Evolutionary conservation across 176 grass and related monocot genomes (phyloP), one percentile per base, ranked within the genome.

Genomic region (Poa annua): DNA sequence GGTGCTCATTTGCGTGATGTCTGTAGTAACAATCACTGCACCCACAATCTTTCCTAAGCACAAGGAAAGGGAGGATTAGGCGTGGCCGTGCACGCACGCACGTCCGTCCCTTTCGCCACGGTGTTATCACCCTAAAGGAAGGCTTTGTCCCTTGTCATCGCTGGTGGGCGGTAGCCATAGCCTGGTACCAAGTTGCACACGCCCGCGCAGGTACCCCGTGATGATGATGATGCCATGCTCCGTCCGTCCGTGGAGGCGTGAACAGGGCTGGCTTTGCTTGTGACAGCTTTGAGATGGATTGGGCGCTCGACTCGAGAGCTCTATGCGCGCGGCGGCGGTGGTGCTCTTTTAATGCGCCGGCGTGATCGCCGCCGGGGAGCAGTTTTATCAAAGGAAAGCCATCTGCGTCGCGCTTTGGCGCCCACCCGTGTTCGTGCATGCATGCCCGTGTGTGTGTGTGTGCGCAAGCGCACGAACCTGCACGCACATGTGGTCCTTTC

Each of bases 51-150:
- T 89, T 49, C 83, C 57, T 89, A 65, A 56, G 53, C 47, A 15
- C 39, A 54, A 82, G 78, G 56, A 19, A 80, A 86, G 34, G 72
- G 4, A 82, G 69, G 67, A 74, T 21, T 19, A 61, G 41, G 17
- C 49, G 14, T 68, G 29, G 34, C 74, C 32, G 7, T 36, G 16
- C 34, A 39, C 8, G 55, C 38, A 21, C 20, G 66, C 41, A 8
- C 39, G 53, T 16, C 1, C 6, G 16, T 14, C 14, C 25, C 29
- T 78, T 48, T 48, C 45, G 84, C 67, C 80, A 41, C 57, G 80
- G 80, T 83, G 66, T 74, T 5, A 65, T 63, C 74, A 14, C 62
- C 84, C 38, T 61, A 83, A 86, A 80, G 80, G 74, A 78, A 90
- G 84, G 84, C 84, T 70, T 74, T 86, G 79, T 66, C 71, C 65